These are phyloP conservation scores for Talaromyces proteolyticus DNA, from an alignment of 495 filamentous ascomycete species.

Conservation along the genomic window DNA sequence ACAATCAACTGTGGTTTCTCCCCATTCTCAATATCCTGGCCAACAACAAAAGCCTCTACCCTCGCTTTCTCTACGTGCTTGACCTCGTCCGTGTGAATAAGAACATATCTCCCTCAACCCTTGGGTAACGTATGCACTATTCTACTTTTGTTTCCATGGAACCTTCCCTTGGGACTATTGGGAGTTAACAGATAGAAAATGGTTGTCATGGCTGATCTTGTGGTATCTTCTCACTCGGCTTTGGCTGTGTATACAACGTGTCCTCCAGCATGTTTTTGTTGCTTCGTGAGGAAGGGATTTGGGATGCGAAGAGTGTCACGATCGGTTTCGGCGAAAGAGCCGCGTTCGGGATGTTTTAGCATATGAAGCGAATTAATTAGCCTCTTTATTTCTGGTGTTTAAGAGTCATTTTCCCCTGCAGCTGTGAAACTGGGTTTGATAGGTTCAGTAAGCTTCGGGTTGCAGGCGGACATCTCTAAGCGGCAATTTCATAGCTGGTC, in stretches of 20 bases:
- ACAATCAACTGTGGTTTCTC: constrained; percentile 65
- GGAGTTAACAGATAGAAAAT: constrained; percentile 61
- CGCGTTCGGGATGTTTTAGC: constrained; percentile 54
- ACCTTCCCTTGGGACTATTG: constrained; percentile 43
- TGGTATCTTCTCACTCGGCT: constrained; percentile 16
- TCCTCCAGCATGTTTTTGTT: constrained; percentile 8
- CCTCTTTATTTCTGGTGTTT: constrained; percentile 25
- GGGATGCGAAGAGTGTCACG: constrained; percentile 41
- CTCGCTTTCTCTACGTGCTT: constrained; percentile 22
- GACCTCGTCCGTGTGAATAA: constrained; percentile 49
- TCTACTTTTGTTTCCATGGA: constrained; percentile 52
- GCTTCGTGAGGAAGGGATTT: constrained; percentile 37
- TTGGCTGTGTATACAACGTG: constrained; percentile 7
- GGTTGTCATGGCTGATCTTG: constrained; percentile 40
- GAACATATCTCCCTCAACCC: constrained; percentile 54
- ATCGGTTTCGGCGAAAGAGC: constrained; percentile 61
- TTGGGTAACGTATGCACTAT: constrained; percentile 58
- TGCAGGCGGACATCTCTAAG: neutral
- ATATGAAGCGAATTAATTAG: constrained; percentile 41
- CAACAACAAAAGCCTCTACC: constrained; percentile 59
- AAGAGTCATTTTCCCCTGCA: constrained; percentile 6
- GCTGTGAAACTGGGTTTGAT: neutral
- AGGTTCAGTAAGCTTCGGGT: neutral
- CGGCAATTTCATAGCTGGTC: no score
- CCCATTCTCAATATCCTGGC: constrained; percentile 44